Evolutionary conservation across 2,329 filamentous ascomycete species (phyloP).

Genomic region (Fusarium sp.): DNA sequence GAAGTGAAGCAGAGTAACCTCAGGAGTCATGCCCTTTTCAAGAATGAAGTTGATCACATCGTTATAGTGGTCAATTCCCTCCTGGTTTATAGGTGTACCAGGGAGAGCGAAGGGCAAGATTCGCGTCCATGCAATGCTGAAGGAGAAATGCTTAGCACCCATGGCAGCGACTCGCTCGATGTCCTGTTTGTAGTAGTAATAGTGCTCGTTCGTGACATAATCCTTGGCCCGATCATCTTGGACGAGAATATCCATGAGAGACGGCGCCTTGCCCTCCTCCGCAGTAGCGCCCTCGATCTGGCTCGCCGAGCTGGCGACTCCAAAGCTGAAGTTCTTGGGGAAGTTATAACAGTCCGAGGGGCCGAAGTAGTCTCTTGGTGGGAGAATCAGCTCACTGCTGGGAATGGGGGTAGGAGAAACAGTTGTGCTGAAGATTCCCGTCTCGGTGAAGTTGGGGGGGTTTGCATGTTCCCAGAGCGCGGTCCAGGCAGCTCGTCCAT

Average conservation of each 20-base stretch:
- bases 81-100: constrained; percentile 64
- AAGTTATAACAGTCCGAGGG: constrained; percentile 64
- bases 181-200: constrained; percentile 69
- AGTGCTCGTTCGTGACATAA: constrained; percentile 63
- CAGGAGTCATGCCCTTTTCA: constrained; percentile 63
- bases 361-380: constrained; percentile 64
- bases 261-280: constrained; percentile 59
- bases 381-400: constrained; percentile 66
- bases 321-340: constrained; percentile 61
- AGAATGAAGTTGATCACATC: constrained; percentile 65
- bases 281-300: constrained; percentile 62
- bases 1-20: constrained; percentile 64
- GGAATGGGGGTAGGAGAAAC: constrained; percentile 68
- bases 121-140: constrained; percentile 65
- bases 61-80: constrained; percentile 66
- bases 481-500: constrained; percentile 52
- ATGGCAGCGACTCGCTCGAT: constrained; percentile 66
- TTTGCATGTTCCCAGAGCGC: constrained; percentile 53
- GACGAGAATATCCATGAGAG: constrained; percentile 58
- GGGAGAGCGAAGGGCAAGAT: constrained; percentile 65
- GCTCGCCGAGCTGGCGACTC: constrained; percentile 63
- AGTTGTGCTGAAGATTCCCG: constrained; percentile 58
- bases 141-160: constrained; percentile 65
- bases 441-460: constrained; percentile 53
- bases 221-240: constrained; percentile 45